A percentile compares a stretch with the other conserved stretches of the same genome.
phyloP scores from a whole-genome alignment of 2,329 filamentous ascomycete species.

The Purpureocillium lavendulum region DNA sequence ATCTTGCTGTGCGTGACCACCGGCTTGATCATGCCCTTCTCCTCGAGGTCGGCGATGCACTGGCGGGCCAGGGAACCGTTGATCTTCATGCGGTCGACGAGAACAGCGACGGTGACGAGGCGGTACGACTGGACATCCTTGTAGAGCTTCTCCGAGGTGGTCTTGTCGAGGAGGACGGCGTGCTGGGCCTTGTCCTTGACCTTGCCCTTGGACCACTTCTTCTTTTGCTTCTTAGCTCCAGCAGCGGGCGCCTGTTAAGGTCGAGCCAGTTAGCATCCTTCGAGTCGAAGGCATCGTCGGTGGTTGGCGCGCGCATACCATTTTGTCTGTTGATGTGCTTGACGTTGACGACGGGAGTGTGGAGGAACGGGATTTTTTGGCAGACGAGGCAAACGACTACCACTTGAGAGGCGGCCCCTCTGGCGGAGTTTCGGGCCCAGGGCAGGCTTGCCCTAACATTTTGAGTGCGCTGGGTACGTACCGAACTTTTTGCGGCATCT shows the following conservation, averaged over 20 bases:
- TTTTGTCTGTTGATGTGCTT: conserved; percentile 32
- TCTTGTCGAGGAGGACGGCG: conserved; percentile 98
- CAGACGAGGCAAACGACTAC: conserved; percentile 19
- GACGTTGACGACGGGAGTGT: conserved; percentile 29
- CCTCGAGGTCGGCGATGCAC: conserved; percentile 88
- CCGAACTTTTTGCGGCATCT: conserved; percentile 15
- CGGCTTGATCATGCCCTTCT: conserved; percentile 98
- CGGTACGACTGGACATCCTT: conserved; percentile 99
- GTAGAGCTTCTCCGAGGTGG: conserved; percentile 94
- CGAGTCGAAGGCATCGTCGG: conserved; percentile 1
- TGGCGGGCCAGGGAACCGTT: conserved; percentile 93
- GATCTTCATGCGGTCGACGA: conserved; percentile 99
- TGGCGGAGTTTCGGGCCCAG: conserved; percentile 23
- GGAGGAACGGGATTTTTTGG: conserved; percentile 22
- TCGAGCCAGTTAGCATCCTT: conserved; percentile 1
- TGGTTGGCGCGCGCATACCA: conserved; percentile 24
- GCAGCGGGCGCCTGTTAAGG: conserved; percentile 31
- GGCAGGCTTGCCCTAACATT: conserved; percentile 34
- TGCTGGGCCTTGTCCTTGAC: conserved; percentile 99
- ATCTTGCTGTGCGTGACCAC: conserved; percentile 94
- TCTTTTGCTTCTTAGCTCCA: conserved; percentile 43
- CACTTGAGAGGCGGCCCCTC: conserved; percentile 14
- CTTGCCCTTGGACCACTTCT: conserved; percentile 49
- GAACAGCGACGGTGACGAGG: conserved; percentile 95
- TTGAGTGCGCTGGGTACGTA: conserved; percentile 18